These are phyloP conservation scores for Pelargonium cotyledonis DNA, from an alignment of 441 rosid genomes.

Conservation along the genomic window DNA sequence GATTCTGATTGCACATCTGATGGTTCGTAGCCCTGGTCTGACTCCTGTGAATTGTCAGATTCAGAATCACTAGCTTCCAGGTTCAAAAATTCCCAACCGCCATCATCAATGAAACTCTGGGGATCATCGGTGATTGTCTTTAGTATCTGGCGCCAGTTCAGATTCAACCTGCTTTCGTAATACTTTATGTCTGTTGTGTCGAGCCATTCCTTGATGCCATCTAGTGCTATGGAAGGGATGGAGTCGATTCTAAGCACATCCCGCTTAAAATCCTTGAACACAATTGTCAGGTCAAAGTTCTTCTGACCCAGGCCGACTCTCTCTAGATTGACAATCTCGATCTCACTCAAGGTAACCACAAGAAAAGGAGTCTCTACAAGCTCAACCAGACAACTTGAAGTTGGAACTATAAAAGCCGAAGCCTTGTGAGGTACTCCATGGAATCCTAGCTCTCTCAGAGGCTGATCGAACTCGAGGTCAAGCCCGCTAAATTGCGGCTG, in stretches of 20 bases:
- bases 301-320: conserved; percentile 38
- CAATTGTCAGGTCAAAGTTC: conserved; percentile 31
- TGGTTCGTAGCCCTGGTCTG: conserved; percentile 31
- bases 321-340: conserved; percentile 36
- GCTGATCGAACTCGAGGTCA: conserved; percentile 37
- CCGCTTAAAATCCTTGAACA: conserved; percentile 34
- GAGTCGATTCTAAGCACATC: conserved; percentile 34
- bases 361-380: conserved; percentile 34
- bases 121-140: conserved; percentile 35
- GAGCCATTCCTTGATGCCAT: conserved; percentile 36
- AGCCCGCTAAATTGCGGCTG: conserved; percentile 29
- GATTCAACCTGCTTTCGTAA: conserved; percentile 33
- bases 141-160: conserved; percentile 33
- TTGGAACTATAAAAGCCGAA: conserved; percentile 34
- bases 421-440: conserved; percentile 36
- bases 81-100: conserved; percentile 35
- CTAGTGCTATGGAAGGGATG: conserved; percentile 32
- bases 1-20: conserved; percentile 32
- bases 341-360: conserved; percentile 31
- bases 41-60: conserved; percentile 30
- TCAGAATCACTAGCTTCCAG: conserved; percentile 32
- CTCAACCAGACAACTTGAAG: conserved; percentile 34
- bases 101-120: conserved; percentile 28
- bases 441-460: conserved; percentile 33
- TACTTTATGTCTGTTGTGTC: conserved; percentile 34